Conservation (phyloP, 805 yeast genomes). For the Candida nitratophila region DNA sequence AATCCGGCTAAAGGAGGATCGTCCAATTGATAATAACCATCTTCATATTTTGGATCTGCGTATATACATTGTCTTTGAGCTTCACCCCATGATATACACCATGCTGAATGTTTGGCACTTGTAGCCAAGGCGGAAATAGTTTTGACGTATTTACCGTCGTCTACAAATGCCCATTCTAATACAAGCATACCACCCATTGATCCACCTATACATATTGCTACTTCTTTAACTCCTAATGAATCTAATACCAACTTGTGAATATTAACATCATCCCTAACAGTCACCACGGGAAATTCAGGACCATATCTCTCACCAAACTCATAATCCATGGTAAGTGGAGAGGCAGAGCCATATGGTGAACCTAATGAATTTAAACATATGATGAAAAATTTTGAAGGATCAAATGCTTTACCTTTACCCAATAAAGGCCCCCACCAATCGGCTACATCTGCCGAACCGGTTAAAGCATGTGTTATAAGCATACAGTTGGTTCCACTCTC, state of each 20-base stretch:
- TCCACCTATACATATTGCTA: constrained; percentile 90
- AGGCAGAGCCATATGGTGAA: constrained; percentile 92
- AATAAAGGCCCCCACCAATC: constrained; percentile 99
- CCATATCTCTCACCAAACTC: constrained; percentile 75
- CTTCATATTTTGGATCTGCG: constrained; percentile 88
- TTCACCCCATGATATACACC: constrained; percentile 99
- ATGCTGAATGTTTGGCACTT: constrained; percentile 89
- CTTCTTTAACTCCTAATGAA: constrained; percentile 64
- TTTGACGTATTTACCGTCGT: constrained; percentile 59
- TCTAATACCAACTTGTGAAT: constrained; percentile 76
- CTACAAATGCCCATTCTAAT: constrained; percentile 69
- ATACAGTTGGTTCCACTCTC: constrained; percentile 64
- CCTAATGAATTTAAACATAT: constrained; percentile 91
- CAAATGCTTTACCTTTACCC: constrained; percentile 83
- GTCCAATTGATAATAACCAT: constrained; percentile 75
- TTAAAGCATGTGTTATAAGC: constrained; percentile 92
- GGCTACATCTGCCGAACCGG: constrained; percentile 90
- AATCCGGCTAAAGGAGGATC: constrained; percentile 82
- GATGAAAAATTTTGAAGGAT: constrained; percentile 79
- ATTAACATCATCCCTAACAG: constrained; percentile 87
- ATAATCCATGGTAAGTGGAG: constrained; percentile 82
- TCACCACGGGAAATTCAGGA: constrained; percentile 89
- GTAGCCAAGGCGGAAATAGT: constrained; percentile 83
- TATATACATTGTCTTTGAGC: constrained; percentile 96
- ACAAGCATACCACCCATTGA: constrained; percentile 99